Base-by-base conservation (phyloP, 352 stramenopile species). In the Blastocystis hominis region DNA sequence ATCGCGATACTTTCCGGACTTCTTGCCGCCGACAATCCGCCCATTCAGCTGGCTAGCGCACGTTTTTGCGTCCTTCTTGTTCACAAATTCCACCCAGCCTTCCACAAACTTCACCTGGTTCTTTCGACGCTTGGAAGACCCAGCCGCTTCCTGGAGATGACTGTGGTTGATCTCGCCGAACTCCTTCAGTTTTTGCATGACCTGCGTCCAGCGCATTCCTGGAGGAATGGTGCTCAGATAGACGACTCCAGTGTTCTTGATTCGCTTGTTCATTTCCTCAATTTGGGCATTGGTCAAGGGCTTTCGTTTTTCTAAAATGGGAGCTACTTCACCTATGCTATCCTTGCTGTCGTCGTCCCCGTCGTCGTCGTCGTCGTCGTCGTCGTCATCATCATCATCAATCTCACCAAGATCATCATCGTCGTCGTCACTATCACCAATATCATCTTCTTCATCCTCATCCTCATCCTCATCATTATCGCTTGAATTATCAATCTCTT, bases 101-200 rank as follows among this genome's bases (percentile, higher is more conserved):
- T 90, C 84, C 3, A 42, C 30, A 75, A 69, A 92, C 40, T 92
- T 79, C 69, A 94, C 95, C 15, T 89, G 91, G 50, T 93, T 92
- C 89, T 96, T 97, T 34, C 94, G 94, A 89, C 97, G 96, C 77
- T 95, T 92, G n/a, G 93, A 89, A 20, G 90, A 90, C 78, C 94
- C 94, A 90, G 98, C 95, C 91, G 98, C 96, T 84, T 96, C 95
- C 77, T 96, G 95, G 36, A 99, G 90, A 92, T 98, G 98, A 24
- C 98, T 93, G 62, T 94, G 93, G 47, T 95, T 95, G 44, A 98
- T 92, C 68, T 94, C 91, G 38, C 94, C 95, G 89, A 96, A 97
- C 88, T 97, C 91, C 30, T 90, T 90, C 44, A 98, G 89, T 50
- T 98, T 88, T 72, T 94, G 91, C 86, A 95, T 96, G 47, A 98